Evolutionary conservation across 2,329 filamentous ascomycete genomes (phyloP).

Genomic region (Diaporthe destruens): DNA sequence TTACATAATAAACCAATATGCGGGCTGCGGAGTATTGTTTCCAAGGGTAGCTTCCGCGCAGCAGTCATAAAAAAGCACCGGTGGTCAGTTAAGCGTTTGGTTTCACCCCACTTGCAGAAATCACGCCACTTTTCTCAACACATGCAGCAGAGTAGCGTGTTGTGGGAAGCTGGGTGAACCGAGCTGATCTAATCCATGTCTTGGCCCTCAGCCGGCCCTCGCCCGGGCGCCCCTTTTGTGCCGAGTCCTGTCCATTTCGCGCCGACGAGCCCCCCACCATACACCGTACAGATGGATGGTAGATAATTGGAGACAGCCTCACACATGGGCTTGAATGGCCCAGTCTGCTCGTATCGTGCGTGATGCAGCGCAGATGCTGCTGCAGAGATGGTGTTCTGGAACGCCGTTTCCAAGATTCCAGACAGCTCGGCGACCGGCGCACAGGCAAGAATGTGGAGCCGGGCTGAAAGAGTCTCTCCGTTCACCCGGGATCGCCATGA

Average conservation of each 20-base stretch:
- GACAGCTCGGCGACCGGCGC: neutral
- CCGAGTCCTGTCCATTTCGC: neutral
- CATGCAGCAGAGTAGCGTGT: slow-evolving; percentile 38
- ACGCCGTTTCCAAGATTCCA: neutral
- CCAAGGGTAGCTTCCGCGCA: neutral
- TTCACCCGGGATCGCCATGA: slow-evolving; percentile 4
- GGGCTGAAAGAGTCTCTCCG: neutral
- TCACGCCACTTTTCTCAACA: slow-evolving; percentile 41
- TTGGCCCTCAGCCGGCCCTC: neutral
- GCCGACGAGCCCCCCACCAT: neutral
- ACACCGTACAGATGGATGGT: neutral
- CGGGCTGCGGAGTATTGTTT: too few species aligned
- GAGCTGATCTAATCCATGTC: slow-evolving; percentile 14
- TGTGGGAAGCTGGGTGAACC: slow-evolving; percentile 2
- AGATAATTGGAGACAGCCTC: slow-evolving; percentile 17
- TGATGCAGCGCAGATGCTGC: neutral
- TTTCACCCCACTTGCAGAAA: slow-evolving; percentile 19
- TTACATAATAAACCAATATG: neutral
- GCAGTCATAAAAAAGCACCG: neutral
- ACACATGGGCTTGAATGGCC: neutral
- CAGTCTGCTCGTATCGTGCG: neutral
- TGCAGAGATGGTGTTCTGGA: neutral
- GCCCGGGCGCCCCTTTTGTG: neutral
- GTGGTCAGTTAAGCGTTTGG: neutral
- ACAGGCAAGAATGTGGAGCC: neutral